These are phyloP conservation scores for Daedaleopsis nitida DNA, from an alignment of 768 basidiomycete species.

Conservation along the genomic window DNA sequence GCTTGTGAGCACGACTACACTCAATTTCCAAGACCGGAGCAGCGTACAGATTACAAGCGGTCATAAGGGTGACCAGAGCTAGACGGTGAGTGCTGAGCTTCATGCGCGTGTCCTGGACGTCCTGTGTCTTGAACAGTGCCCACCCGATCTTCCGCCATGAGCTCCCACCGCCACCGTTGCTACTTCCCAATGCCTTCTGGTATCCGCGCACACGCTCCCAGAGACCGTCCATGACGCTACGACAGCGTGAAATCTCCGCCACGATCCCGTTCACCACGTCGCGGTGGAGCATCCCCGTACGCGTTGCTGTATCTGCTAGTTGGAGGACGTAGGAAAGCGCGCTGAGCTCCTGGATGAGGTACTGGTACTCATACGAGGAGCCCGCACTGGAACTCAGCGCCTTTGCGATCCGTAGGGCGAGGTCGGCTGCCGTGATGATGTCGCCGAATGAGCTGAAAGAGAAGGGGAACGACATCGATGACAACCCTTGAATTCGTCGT, in stretches of 20 bases:
- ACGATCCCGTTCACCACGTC: neutral
- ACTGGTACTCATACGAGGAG: neutral
- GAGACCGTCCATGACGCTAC: neutral
- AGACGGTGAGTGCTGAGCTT: neutral
- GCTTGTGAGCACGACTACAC: neutral
- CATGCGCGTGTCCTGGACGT: neutral
- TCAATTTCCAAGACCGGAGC: neutral
- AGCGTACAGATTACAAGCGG: neutral
- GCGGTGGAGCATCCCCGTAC: neutral
- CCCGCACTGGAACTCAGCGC: neutral
- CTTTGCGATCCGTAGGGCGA: neutral
- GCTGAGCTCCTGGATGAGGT: neutral
- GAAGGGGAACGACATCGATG: neutral
- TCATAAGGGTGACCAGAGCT: neutral
- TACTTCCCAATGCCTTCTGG: neutral
- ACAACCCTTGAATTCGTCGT: too few species aligned
- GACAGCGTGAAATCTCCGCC: neutral
- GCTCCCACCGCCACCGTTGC: neutral
- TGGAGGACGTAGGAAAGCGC: neutral
- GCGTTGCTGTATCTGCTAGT: neutral
- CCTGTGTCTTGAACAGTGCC: neutral
- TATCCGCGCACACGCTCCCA: neutral
- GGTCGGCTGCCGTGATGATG: neutral
- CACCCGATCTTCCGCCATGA: neutral
- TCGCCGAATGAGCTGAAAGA: conserved; percentile 1